phyloP scores from a whole-genome alignment of 768 basidiomycete genomes.

The Hysterangium stoloniferum region DNA sequence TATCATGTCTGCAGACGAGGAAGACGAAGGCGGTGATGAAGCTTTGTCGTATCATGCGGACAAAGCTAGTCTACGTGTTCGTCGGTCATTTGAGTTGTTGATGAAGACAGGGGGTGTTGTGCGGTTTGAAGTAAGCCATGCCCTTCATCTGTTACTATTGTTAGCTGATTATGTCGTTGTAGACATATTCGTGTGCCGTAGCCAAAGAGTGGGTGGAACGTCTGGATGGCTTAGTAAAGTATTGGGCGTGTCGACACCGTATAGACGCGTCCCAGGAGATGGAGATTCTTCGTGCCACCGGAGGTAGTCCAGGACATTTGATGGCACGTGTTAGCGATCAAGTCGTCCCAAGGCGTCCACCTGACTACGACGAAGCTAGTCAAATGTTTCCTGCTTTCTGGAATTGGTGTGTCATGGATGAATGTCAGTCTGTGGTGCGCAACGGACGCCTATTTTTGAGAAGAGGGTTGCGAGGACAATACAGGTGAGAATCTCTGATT shows the following conservation, averaged over 20 bases:
- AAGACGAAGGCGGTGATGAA: slow-evolving; percentile 60
- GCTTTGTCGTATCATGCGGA: slow-evolving; percentile 36
- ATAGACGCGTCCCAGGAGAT: slow-evolving; percentile 75
- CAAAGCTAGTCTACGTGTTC: slow-evolving; percentile 41
- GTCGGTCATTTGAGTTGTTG: slow-evolving; percentile 71
- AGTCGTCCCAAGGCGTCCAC: slow-evolving; percentile 41
- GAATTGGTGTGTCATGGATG: slow-evolving; percentile 82
- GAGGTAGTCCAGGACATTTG: slow-evolving; percentile 29
- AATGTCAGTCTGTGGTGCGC: slow-evolving; percentile 68
- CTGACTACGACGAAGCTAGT: slow-evolving; percentile 44
- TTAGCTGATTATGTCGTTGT: neutral
- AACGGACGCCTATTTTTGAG: slow-evolving; percentile 68
- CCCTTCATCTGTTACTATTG: slow-evolving; percentile 1
- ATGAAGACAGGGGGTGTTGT: slow-evolving; percentile 60
- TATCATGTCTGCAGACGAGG: slow-evolving; percentile 35
- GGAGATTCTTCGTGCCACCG: slow-evolving; percentile 52
- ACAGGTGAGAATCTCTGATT: slow-evolving; percentile 48
- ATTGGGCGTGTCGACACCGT: slow-evolving; percentile 75
- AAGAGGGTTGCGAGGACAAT: slow-evolving; percentile 65
- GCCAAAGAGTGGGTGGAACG: slow-evolving; percentile 83
- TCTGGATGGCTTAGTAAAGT: slow-evolving; percentile 58
- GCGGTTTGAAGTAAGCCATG: slow-evolving; percentile 68
- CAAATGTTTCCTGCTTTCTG: slow-evolving; percentile 59
- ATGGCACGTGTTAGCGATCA: slow-evolving; percentile 36
- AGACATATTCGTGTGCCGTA: slow-evolving; percentile 59